Percentiles rank a stretch among this genome's conserved stretches.
These are phyloP conservation scores for Paulownia fortunei DNA, from an alignment of 257 asterid species.

Conservation along the genomic window DNA sequence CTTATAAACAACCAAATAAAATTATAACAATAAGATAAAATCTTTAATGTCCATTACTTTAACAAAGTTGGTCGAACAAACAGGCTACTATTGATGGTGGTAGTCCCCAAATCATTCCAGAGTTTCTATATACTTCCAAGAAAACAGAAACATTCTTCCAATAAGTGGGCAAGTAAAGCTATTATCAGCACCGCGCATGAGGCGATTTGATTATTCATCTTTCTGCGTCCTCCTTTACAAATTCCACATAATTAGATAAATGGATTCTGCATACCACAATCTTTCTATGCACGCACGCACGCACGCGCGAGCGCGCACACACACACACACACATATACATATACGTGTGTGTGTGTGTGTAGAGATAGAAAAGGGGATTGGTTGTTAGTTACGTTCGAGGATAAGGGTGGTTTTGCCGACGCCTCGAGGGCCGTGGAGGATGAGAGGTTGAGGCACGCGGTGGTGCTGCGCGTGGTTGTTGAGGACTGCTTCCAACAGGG, in stretches of 20 bases:
- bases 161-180: slow-evolving; percentile 11
- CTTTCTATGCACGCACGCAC: not conserved
- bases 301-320: not conserved
- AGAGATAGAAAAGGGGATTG: not conserved
- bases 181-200: not conserved
- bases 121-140: slow-evolving; percentile 1
- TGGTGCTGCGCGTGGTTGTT: slow-evolving; percentile 92
- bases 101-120: slow-evolving; percentile 10
- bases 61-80: not conserved
- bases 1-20: not conserved
- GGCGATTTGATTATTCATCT: slow-evolving; percentile 1
- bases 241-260: slow-evolving; percentile 22
- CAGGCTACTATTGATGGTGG: slow-evolving; percentile 2
- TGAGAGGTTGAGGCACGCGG: slow-evolving; percentile 92
- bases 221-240: not conserved
- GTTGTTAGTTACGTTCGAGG: slow-evolving; percentile 67
- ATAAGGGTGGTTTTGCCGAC: slow-evolving; percentile 97
- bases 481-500: slow-evolving; percentile 82
- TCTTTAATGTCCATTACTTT: not conserved
- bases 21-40: not conserved
- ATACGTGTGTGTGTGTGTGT: not conserved
- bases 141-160: slow-evolving; percentile 3
- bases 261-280: not conserved
- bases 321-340: not conserved
- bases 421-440: slow-evolving; percentile 98